phyloP scores from a whole-genome alignment of 2,329 filamentous ascomycete genomes.

The Microcera coccophila region DNA sequence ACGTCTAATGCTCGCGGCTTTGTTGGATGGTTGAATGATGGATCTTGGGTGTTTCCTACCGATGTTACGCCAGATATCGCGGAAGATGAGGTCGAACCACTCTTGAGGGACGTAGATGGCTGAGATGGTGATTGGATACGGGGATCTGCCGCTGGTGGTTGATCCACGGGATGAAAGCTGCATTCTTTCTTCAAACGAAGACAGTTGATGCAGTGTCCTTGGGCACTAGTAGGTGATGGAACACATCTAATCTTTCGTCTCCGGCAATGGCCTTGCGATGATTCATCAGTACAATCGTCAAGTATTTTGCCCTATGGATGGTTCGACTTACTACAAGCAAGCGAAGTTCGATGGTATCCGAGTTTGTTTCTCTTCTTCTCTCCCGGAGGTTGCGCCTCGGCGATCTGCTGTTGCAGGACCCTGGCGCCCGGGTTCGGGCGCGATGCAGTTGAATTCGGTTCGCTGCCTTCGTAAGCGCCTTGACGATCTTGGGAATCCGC shows the following conservation, averaged over 20 bases:
- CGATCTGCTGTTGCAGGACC: slow-evolving; percentile 36
- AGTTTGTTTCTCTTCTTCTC: slow-evolving; percentile 77
- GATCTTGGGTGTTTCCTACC: slow-evolving; percentile 38
- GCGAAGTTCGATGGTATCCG: slow-evolving; percentile 90
- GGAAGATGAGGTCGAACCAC: slow-evolving; percentile 47
- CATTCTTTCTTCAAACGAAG: slow-evolving; percentile 93
- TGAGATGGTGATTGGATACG: slow-evolving; percentile 41
- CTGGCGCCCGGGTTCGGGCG: slow-evolving; percentile 48
- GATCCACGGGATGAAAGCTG: slow-evolving; percentile 85
- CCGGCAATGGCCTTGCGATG: slow-evolving; percentile 72
- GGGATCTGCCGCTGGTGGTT: slow-evolving; percentile 53
- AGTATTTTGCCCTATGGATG: not conserved
- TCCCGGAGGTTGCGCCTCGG: slow-evolving; percentile 27
- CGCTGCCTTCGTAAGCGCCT: slow-evolving; percentile 34
- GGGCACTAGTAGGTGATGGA: slow-evolving; percentile 65
- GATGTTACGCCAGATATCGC: slow-evolving; percentile 41
- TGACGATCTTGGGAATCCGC: slow-evolving; percentile 32
- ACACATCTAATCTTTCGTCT: slow-evolving; percentile 91
- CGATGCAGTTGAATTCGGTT: slow-evolving; percentile 44
- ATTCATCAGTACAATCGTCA: slow-evolving; percentile 4
- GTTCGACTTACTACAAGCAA: slow-evolving; percentile 80
- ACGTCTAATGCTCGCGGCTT: slow-evolving; percentile 45
- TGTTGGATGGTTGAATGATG: slow-evolving; percentile 41
- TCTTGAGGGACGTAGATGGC: slow-evolving; percentile 37
- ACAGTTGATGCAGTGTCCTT: slow-evolving; percentile 84